Percentiles rank a stretch among this genome's conserved stretches.
These are phyloP conservation scores for Mortierella sp. DNA, from an alignment of 371 early-diverging fungal species.

Conservation along the genomic window DNA sequence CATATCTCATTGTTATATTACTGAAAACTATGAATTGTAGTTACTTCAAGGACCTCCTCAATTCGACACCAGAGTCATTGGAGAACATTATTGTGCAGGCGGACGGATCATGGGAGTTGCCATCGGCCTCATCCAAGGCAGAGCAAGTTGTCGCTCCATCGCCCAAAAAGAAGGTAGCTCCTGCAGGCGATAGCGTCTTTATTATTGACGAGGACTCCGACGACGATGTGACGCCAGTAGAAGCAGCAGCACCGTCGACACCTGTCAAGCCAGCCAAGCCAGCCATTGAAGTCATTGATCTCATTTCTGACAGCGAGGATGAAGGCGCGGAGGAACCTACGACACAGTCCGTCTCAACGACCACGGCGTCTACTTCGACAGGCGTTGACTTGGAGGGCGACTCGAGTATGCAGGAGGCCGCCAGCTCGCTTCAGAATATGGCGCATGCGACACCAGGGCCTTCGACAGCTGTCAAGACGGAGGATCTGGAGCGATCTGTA, in stretches of 20 bases:
- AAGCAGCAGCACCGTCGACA: conserved; percentile 26
- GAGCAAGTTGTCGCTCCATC: conserved; percentile 17
- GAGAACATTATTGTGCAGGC: conserved; percentile 75
- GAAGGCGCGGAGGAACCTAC: conserved; percentile 57
- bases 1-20: background rate
- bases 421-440: conserved; percentile 36
- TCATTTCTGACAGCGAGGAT: conserved; percentile 75
- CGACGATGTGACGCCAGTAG: conserved; percentile 35
- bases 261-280: conserved; percentile 38
- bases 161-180: conserved; percentile 23
- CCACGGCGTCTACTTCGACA: background rate
- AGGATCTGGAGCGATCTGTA: conserved; percentile 29
- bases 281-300: conserved; percentile 68
- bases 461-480: conserved; percentile 40
- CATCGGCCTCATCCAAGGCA: conserved; percentile 24
- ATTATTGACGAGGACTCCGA: conserved; percentile 45
- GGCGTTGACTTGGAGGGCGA: conserved; percentile 32
- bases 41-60: conserved; percentile 77
- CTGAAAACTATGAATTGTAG: conserved; percentile 34
- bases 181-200: conserved; percentile 28
- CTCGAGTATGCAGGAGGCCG: conserved; percentile 36
- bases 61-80: conserved; percentile 60
- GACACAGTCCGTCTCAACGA: background rate
- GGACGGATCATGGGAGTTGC: conserved; percentile 68
- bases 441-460: conserved; percentile 14